phyloP scores from a whole-genome alignment of 208 protist genomes.

The Leishmania major region DNA sequence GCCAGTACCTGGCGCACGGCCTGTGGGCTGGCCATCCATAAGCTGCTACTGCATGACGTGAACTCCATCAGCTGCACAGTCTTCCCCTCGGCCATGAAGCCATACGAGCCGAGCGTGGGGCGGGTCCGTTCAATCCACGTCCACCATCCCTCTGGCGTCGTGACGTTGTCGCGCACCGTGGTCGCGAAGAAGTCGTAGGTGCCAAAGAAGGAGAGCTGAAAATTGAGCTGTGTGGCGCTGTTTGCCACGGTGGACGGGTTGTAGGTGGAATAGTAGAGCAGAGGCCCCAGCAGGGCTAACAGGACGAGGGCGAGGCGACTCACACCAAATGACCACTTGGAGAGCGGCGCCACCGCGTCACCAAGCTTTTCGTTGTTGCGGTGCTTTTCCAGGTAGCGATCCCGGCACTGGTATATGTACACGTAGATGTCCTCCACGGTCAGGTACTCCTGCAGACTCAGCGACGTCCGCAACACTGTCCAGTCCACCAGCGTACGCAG shows the following conservation, averaged over 20 bases:
- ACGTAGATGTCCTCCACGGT: conserved; percentile 79
- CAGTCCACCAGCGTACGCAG: conserved; percentile 77
- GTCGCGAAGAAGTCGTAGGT: conserved; percentile 56
- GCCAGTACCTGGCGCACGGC: conserved; percentile 33
- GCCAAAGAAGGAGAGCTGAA: conserved; percentile 61
- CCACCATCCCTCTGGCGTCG: conserved; percentile 33
- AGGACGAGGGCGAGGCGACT: conserved; percentile 56
- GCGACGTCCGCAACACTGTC: conserved; percentile 66
- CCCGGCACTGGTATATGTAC: conserved; percentile 50
- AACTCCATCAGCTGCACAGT: conserved; percentile 59
- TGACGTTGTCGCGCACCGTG: conserved; percentile 30
- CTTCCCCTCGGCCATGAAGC: conserved; percentile 26
- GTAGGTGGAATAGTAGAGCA: conserved; percentile 89
- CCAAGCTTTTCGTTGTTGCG: conserved; percentile 31
- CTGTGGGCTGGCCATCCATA: conserved; percentile 66
- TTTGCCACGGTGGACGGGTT: conserved; percentile 72
- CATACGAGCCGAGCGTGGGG: conserved; percentile 47
- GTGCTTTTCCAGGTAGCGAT: conserved; percentile 23
- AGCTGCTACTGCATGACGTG: conserved; percentile 50
- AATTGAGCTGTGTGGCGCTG: conserved; percentile 35
- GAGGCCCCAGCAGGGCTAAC: conserved; percentile 68
- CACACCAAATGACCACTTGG: conserved; percentile 52
- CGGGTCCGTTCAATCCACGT: conserved; percentile 60
- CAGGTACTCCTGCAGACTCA: conserved; percentile 76
- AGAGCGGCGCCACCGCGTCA: conserved; percentile 29